Base-by-base conservation (phyloP, 345 rosid species). In the Xanthoceras sorbifolium region DNA sequence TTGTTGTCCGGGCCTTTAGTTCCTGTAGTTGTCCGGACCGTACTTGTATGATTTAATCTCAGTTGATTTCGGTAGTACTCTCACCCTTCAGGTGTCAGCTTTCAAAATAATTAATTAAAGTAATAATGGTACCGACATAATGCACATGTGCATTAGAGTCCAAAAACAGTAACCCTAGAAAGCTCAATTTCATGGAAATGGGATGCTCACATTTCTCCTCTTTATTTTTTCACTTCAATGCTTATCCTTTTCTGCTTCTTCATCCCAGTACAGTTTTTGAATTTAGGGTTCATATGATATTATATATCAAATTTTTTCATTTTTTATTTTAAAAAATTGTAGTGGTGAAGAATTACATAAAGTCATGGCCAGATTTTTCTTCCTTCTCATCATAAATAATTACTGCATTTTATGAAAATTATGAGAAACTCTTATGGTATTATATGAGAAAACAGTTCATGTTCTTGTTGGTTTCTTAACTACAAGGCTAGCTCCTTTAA, bases 81-180 rank as follows among this genome's bases (percentile, higher is more conserved):
- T n/a, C n/a, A n/a, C n/a, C n/a, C n/a, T n/a, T n/a, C n/a, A n/a
- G n/a, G n/a, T n/a, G n/a, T n/a, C n/a, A n/a, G n/a, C n/a, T n/a
- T n/a, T 71, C 46, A 73, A 61, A 52, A 48, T 20, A 23, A 52
- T 63, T 71, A 32, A 48, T 52, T 71, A 71, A n/a, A 77, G 23
- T 22, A 52, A 64, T 36, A 22, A n/a, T 57, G 62, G 65, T 40
- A 54, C 80, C 76, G 80, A 71, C 80, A 72, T 28, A 6, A 36
- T 42, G 11, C n/a, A 25, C 65, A 77, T 77, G 80, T 71, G 76
- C 76, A 14, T 71, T 71, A n/a, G 64, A 50, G 71, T 77, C 60
- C 67, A 48, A 46, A 50, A 50, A 77, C 36, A 14, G 76, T 73
- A 32, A 44, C 32, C 68, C 64, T 17, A 44, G 59, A 73, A 63